Evolutionary conservation across 768 basidiomycete species (phyloP).

Genomic region (Piloderma croceum): DNA sequence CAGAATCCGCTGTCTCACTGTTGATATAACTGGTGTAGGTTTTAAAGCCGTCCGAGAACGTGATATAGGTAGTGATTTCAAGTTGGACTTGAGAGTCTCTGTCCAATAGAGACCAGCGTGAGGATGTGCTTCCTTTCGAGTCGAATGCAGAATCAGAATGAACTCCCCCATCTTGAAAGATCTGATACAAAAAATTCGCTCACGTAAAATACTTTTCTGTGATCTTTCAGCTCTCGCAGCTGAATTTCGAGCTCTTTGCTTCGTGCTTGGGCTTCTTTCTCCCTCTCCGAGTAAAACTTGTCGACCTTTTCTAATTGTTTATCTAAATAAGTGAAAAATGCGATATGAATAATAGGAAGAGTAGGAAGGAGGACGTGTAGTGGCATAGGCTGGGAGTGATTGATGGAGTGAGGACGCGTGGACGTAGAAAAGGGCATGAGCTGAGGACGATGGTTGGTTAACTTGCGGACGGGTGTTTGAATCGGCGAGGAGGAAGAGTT

Average conservation of each 20-base stretch:
- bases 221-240: constrained; percentile 67
- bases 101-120: constrained; percentile 1
- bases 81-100: constrained; percentile 2
- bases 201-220: constrained; percentile 57
- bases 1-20: no score
- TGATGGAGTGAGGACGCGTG: constrained; percentile 16
- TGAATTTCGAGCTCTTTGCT: constrained; percentile 55
- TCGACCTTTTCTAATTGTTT: constrained; percentile 80
- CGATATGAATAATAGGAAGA: constrained; percentile 54
- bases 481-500: background rate
- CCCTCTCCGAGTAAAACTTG: constrained; percentile 71
- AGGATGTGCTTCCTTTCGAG: constrained; percentile 3
- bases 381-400: constrained; percentile 29
- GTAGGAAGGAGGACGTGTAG: constrained; percentile 45
- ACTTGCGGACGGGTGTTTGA: background rate
- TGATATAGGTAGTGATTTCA: constrained; percentile 11
- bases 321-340: constrained; percentile 77
- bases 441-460: background rate
- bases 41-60: constrained; percentile 5
- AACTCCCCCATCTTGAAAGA: background rate
- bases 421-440: constrained; percentile 1
- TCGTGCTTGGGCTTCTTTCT: constrained; percentile 51
- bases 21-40: no score
- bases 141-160: background rate
- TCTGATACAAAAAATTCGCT: constrained; percentile 6